Percentiles rank a stretch among this genome's conserved stretches.
Evolutionary conservation across 1,139 yeast genomes (phyloP).

Genomic region (Suhomyces terraborum): DNA sequence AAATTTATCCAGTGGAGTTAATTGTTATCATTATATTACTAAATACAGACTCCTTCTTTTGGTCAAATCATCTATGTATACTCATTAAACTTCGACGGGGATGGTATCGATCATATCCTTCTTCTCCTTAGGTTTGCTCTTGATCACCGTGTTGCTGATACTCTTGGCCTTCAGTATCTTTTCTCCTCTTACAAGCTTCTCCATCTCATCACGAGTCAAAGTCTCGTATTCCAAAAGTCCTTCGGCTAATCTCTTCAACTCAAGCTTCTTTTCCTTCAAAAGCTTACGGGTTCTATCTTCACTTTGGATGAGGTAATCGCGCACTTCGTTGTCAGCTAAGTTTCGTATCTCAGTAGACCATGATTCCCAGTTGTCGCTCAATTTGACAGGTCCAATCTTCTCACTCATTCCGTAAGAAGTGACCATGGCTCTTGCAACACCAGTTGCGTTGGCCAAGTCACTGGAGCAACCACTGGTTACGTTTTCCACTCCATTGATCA

Average conservation of each 20-base stretch:
- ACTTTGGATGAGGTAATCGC: constrained; percentile 69
- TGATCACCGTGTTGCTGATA: constrained; percentile 77
- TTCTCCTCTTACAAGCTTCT: constrained; percentile 79
- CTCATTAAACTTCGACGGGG: constrained; percentile 11
- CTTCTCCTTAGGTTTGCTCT: constrained; percentile 26
- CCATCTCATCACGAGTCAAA: constrained; percentile 87
- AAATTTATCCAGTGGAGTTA: too few relatives aligned
- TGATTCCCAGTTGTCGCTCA: constrained; percentile 86
- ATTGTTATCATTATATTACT: constrained; percentile 1
- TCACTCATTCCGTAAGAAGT: constrained; percentile 97
- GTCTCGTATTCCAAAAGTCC: constrained; percentile 96
- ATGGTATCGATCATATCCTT: constrained; percentile 10
- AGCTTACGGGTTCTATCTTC: constrained; percentile 78
- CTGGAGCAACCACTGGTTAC: constrained; percentile 95
- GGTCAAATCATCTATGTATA: constrained; percentile 1
- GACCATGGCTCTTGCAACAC: constrained; percentile 95
- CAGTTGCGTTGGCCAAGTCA: constrained; percentile 86
- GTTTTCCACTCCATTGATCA: constrained; percentile 85
- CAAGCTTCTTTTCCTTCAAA: constrained; percentile 62
- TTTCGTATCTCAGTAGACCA: constrained; percentile 92
- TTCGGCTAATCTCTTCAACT: constrained; percentile 84
- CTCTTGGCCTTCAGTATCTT: constrained; percentile 64
- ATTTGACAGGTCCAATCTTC: constrained; percentile 85
- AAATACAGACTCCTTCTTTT: constrained; percentile 2
- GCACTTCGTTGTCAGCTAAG: constrained; percentile 89